Percentiles rank a stretch among this genome's conserved stretches.
Conservation (phyloP, 768 basidiomycete species). For the Leucocoprinus birnbaumii region DNA sequence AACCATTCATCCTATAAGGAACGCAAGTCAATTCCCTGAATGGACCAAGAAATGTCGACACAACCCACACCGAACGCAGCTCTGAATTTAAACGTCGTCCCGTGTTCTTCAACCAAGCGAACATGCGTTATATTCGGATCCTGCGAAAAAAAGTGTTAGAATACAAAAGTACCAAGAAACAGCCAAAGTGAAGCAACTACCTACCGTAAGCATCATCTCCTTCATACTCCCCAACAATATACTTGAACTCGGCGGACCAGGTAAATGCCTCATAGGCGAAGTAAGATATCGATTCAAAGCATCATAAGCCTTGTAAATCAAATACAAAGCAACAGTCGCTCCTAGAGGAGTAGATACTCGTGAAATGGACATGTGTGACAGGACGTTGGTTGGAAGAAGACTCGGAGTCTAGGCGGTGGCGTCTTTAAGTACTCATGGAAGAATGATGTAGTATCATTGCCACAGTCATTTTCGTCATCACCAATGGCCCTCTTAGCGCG, state of each 20-base stretch:
- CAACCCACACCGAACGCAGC: background rate
- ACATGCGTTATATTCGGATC: background rate
- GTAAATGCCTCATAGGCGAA: slow-evolving; percentile 13
- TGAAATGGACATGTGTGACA: background rate
- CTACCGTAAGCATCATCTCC: slow-evolving; percentile 1
- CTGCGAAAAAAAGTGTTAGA: slow-evolving; percentile 16
- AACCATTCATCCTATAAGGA: slow-evolving; percentile 31
- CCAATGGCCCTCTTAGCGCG: too few species aligned
- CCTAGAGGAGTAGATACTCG: background rate
- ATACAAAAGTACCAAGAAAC: background rate
- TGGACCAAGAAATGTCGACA: background rate
- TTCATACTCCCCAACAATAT: slow-evolving; percentile 3
- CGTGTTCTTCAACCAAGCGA: background rate
- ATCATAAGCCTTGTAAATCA: background rate
- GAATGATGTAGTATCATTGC: too few species aligned
- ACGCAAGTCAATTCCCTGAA: background rate
- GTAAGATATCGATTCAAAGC: slow-evolving; percentile 9
- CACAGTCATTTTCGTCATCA: too few species aligned
- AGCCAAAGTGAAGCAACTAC: background rate
- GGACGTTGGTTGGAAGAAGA: too few species aligned
- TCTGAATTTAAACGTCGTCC: slow-evolving; percentile 10
- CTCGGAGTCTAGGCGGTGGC: too few species aligned
- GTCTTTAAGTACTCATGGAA: too few species aligned
- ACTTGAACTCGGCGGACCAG: slow-evolving; percentile 8
- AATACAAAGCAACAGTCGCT: background rate